Evolutionary conservation across 495 filamentous ascomycete species (phyloP), one percentile per base, ranked within the genome.

Genomic region (Lindgomyces ingoldianus): DNA sequence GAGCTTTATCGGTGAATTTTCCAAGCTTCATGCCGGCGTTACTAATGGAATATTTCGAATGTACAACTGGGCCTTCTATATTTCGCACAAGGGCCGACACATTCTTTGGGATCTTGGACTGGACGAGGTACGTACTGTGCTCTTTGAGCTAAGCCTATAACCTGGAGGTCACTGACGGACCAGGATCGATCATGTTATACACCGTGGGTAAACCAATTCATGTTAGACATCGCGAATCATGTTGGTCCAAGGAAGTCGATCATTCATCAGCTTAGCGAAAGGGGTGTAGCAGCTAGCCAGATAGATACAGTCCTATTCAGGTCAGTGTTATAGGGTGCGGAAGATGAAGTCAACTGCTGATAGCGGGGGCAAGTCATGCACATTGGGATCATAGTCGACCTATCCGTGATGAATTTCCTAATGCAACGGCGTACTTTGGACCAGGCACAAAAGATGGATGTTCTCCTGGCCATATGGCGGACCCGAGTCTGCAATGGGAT

Each of bases 351-450:
- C 8, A 3, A n/a, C 18, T 11, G 53, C 53, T 64, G 16, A 64
- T 18, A 24, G 24, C 12, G 39, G 14, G 9, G 3, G n/a, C 2
- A 8, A 69, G 66, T 18, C 66, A 69, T 49, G 66, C 66, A 26
- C 66, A 69, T 49, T 69, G 66, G 66, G 66, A 69, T 25, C 66
- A 69, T 57, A 65, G 66, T 27, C 54, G 66, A 21, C 66, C 66
- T 1, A 69, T 69, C 21, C 60, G 57, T 1, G 49, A 60, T 33
- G 66, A 64, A 21, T 69, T 69, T 29, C 66, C 66, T 1, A 69
- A 69, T 41, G 66, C 66, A 10, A 69, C 50, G 12, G 66, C 55
- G 22, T 60, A 41, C 29, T 69, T 69, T 29, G 66, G 66, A 25
- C 60, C 60, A 1, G 66, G 66, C 10, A 69, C 66, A 14, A 64